Evolutionary conservation across 257 asterid genomes (phyloP).

Genomic region (Gentiana macrophylla): DNA sequence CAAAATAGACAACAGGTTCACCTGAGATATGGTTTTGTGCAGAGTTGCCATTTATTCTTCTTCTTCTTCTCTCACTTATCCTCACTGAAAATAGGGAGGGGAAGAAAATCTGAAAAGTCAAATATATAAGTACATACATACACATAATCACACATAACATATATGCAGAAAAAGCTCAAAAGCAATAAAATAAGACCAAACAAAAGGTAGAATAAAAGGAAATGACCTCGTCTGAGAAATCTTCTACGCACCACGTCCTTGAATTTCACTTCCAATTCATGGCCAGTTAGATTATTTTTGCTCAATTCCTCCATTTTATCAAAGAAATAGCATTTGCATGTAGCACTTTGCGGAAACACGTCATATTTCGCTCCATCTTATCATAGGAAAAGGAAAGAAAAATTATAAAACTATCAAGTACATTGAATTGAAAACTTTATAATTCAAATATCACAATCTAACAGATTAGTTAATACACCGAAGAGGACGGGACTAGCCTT

Average conservation of each 20-base stretch:
- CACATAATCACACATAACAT: not conserved
- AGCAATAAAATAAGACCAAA: constrained; percentile 4
- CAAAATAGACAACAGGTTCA: constrained; percentile 9
- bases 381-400: not conserved
- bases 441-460: not conserved
- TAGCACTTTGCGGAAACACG: constrained; percentile 53
- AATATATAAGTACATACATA: too few relatives aligned
- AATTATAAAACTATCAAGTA: not conserved
- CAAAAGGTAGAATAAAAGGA: not conserved
- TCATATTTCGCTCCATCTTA: constrained; percentile 69
- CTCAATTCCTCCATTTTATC: constrained; percentile 54
- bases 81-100: constrained; percentile 41
- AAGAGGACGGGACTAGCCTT: constrained; percentile 38
- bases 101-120: not conserved
- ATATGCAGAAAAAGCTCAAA: not conserved
- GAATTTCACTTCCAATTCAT: constrained; percentile 24
- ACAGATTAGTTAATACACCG: not conserved
- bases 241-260: constrained; percentile 69
- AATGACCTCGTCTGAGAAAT: constrained; percentile 83
- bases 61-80: constrained; percentile 51
- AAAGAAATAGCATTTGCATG: constrained; percentile 91
- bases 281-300: constrained; percentile 21
- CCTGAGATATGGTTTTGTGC: constrained; percentile 32
- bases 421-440: not conserved
- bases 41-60: constrained; percentile 26